Evolutionary conservation across 202 grass and related monocot genomes (phyloP).

Genomic region (Tripidium arundinaceum): DNA sequence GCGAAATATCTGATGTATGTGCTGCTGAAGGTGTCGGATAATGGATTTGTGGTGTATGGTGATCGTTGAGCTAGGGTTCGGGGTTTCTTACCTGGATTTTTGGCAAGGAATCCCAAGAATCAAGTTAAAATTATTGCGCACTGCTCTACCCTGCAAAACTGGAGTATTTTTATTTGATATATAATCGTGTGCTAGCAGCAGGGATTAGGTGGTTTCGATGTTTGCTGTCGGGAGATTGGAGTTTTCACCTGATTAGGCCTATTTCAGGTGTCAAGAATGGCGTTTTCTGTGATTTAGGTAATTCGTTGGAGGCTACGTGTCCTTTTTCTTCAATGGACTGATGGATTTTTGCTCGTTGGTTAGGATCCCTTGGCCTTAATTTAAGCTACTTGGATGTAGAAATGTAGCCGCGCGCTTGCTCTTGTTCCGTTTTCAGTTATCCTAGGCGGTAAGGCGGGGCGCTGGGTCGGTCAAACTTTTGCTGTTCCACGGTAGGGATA

Average conservation of each 20-base stretch:
- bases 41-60: neutral
- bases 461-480: constrained; percentile 1
- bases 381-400: neutral
- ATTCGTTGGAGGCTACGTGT: neutral
- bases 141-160: neutral
- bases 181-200: neutral
- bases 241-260: neutral
- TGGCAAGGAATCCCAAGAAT: neutral
- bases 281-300: neutral
- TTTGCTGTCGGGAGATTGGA: constrained; percentile 7
- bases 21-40: neutral
- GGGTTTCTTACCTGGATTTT: constrained; percentile 22
- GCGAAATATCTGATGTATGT: neutral
- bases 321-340: neutral
- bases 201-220: neutral
- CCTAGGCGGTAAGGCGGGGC: neutral
- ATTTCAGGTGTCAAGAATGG: neutral
- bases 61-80: neutral
- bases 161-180: neutral
- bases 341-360: constrained; percentile 1
- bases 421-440: neutral
- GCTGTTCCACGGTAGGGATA: neutral
- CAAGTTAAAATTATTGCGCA: neutral
- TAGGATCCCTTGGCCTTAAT: constrained; percentile 26
- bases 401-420: neutral